phyloP scores from a whole-genome alignment of 2,329 filamentous ascomycete genomes.

The Boeremia exigua region DNA sequence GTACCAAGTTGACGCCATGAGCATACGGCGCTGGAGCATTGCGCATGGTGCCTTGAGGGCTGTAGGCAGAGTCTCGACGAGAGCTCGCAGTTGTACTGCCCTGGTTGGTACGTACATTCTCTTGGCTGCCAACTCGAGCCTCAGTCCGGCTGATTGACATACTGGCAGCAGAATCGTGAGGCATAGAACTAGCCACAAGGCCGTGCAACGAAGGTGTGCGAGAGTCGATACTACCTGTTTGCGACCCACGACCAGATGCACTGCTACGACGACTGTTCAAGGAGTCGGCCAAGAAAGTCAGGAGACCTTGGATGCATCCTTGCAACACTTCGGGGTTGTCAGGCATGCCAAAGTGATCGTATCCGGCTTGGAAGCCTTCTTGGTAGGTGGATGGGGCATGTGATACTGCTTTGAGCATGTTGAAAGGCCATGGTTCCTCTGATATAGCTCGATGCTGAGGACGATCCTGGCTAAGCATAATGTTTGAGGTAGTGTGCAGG shows the following conservation, averaged over 20 bases:
- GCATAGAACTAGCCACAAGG: slow-evolving; percentile 29
- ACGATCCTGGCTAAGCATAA: slow-evolving; percentile 15
- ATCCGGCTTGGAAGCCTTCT: slow-evolving; percentile 47
- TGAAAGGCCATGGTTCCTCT: slow-evolving; percentile 32
- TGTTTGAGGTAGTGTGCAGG: slow-evolving; percentile 19
- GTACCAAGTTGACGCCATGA: slow-evolving; percentile 21
- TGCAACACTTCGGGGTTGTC: slow-evolving; percentile 41
- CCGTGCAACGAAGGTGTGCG: slow-evolving; percentile 36
- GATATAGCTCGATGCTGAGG: slow-evolving; percentile 27
- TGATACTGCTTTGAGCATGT: slow-evolving; percentile 23
- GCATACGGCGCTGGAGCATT: slow-evolving; percentile 18
- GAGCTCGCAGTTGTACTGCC: slow-evolving; percentile 11
- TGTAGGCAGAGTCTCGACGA: slow-evolving; percentile 25
- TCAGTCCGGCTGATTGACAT: slow-evolving; percentile 33
- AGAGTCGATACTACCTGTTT: slow-evolving; percentile 19
- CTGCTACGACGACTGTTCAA: slow-evolving; percentile 26
- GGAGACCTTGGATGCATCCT: slow-evolving; percentile 43
- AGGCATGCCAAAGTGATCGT: slow-evolving; percentile 44
- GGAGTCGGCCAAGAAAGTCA: slow-evolving; percentile 38
- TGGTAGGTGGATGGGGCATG: slow-evolving; percentile 45
- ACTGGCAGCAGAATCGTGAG: slow-evolving; percentile 38
- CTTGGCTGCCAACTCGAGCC: slow-evolving; percentile 23
- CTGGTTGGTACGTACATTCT: slow-evolving; percentile 33
- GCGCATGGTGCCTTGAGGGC: slow-evolving; percentile 15
- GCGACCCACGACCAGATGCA: slow-evolving; percentile 13